A percentile compares a stretch with the other conserved stretches of the same genome.
phyloP scores from a whole-genome alignment of 192 early-diverging fungal genomes.

The Geranomyces variabilis region DNA sequence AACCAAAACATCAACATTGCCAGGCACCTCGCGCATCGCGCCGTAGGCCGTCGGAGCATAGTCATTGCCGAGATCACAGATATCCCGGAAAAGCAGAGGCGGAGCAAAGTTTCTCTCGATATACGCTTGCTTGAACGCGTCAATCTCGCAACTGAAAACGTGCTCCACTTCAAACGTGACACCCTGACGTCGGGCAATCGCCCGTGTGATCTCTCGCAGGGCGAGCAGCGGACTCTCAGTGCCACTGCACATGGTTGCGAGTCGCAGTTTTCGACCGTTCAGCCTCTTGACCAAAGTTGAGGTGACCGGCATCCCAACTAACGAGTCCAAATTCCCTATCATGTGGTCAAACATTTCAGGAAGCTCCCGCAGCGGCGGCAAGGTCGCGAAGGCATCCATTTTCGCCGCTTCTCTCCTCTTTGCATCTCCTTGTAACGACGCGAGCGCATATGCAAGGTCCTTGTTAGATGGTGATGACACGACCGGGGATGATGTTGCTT shows the following conservation, averaged over 20 bases:
- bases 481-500: not conserved
- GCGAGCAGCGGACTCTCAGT: constrained; percentile 53
- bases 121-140: constrained; percentile 58
- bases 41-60: constrained; percentile 51
- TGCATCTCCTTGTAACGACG: not conserved
- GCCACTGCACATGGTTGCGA: constrained; percentile 57
- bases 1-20: constrained; percentile 47
- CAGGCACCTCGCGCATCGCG: constrained; percentile 39
- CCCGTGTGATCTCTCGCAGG: constrained; percentile 37
- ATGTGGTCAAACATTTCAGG: constrained; percentile 39
- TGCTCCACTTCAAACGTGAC: constrained; percentile 39
- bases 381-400: not conserved
- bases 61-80: constrained; percentile 43
- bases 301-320: constrained; percentile 26
- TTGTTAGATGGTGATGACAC: not conserved
- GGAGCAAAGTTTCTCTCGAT: constrained; percentile 55
- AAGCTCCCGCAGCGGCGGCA: constrained; percentile 44
- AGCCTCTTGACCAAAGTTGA: constrained; percentile 31
- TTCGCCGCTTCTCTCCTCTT: not conserved
- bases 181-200: constrained; percentile 30
- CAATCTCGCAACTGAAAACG: constrained; percentile 56
- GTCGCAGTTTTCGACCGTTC: constrained; percentile 38
- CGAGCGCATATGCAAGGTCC: not conserved
- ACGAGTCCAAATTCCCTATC: constrained; percentile 25
- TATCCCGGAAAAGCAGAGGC: constrained; percentile 52